phyloP scores from a whole-genome alignment of 768 basidiomycete species.

The Terana coerulea region DNA sequence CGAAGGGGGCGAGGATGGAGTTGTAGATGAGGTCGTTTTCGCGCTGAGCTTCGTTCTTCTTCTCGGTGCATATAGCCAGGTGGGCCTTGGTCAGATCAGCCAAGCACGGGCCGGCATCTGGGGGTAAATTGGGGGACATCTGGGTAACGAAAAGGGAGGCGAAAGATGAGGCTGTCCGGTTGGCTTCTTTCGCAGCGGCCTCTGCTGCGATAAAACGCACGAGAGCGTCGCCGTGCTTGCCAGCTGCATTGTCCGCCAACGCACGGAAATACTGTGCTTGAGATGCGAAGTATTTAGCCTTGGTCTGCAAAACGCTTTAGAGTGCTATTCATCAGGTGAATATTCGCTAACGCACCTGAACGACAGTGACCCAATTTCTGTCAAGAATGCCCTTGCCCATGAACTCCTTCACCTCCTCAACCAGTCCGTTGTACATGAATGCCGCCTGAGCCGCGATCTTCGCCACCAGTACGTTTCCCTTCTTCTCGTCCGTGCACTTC shows the following conservation, averaged over 20 bases:
- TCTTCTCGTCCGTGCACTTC: constrained; percentile 92
- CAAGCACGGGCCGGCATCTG: constrained; percentile 80
- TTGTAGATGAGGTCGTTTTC: constrained; percentile 99
- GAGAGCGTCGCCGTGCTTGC: constrained; percentile 85
- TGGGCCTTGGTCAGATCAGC: constrained; percentile 83
- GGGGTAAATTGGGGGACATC: constrained; percentile 77
- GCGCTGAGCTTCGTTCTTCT: constrained; percentile 67
- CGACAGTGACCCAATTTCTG: constrained; percentile 85
- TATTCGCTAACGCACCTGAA: constrained; percentile 52
- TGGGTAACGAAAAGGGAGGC: constrained; percentile 65
- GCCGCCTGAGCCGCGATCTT: constrained; percentile 86
- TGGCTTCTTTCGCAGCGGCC: constrained; percentile 77
- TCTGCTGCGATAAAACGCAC: constrained; percentile 78
- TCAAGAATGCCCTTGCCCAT: constrained; percentile 96
- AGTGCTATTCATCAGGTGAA: background rate
- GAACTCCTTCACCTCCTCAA: constrained; percentile 94
- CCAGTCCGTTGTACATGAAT: constrained; percentile 73
- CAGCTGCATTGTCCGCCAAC: constrained; percentile 67
- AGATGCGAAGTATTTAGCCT: constrained; percentile 86
- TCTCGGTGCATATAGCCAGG: constrained; percentile 70
- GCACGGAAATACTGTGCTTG: constrained; percentile 85
- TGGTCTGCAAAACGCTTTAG: constrained; percentile 53
- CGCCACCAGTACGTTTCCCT: constrained; percentile 67
- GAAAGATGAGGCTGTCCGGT: constrained; percentile 65
- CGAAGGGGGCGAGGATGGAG: constrained; percentile 75